Percentiles rank a stretch among this genome's conserved stretches.
phyloP scores from a whole-genome alignment of 2,329 filamentous ascomycete genomes.

The Exophiala lecanii-corni region DNA sequence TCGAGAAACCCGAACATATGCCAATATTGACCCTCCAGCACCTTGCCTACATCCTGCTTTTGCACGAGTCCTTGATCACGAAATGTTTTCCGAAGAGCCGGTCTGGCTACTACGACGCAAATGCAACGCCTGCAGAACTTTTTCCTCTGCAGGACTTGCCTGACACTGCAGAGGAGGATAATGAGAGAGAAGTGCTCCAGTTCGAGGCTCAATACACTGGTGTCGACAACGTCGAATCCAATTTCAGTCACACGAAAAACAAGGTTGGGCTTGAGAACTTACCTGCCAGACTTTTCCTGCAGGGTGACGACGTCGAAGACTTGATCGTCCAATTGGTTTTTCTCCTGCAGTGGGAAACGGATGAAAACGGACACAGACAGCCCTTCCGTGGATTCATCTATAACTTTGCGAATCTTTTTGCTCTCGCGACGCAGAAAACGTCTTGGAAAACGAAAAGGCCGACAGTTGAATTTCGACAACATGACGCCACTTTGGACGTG shows the following conservation, averaged over 20 bases:
- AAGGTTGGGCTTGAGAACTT: conserved; percentile 5
- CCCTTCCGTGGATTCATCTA: conserved; percentile 19
- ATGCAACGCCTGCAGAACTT: not conserved
- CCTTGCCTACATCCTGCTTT: conserved; percentile 20
- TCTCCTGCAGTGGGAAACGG: not conserved
- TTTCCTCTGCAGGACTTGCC: not conserved
- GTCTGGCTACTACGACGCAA: conserved; percentile 7
- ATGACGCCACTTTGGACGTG: conserved; percentile 17
- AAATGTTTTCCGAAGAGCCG: conserved; percentile 21
- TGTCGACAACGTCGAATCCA: conserved; percentile 16
- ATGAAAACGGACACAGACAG: conserved; percentile 1
- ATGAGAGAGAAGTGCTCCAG: conserved; percentile 13
- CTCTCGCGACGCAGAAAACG: conserved; percentile 11
- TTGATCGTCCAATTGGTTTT: conserved; percentile 6
- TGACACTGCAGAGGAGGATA: conserved; percentile 7
- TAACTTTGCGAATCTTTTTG: conserved; percentile 18
- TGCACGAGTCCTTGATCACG: conserved; percentile 21
- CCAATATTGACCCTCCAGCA: conserved; percentile 18
- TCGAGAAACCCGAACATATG: conserved; percentile 11
- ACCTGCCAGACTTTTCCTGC: conserved; percentile 12
- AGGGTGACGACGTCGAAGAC: conserved; percentile 11
- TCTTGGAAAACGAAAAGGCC: conserved; percentile 17
- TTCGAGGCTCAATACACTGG: conserved; percentile 18
- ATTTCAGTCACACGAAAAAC: too few species aligned
- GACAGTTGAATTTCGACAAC: conserved; percentile 24